These are phyloP conservation scores for Sphaerulina musiva DNA, from an alignment of 2,329 filamentous ascomycete genomes.

Conservation along the genomic window DNA sequence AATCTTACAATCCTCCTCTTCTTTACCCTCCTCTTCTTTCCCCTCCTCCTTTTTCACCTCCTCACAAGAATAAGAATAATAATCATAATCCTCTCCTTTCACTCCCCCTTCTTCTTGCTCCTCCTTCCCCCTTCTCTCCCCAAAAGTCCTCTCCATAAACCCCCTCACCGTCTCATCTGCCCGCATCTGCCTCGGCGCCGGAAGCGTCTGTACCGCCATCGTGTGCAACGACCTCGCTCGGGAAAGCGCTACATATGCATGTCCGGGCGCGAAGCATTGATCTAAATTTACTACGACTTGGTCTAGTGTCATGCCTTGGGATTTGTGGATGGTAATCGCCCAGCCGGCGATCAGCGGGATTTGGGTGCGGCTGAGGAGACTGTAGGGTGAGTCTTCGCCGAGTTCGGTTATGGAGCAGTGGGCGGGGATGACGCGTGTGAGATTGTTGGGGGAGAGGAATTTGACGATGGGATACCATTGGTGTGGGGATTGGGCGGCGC, in stretches of 20 bases:
- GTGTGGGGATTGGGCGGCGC: constrained; percentile 35
- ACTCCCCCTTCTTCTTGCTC: neutral
- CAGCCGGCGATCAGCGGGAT: constrained; percentile 55
- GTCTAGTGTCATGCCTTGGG: constrained; percentile 57
- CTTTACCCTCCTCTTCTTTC: too few relatives aligned
- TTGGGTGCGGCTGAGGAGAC: constrained; percentile 51
- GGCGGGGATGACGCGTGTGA: constrained; percentile 44
- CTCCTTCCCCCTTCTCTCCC: neutral
- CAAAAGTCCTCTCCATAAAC: constrained; percentile 7
- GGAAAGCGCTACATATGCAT: constrained; percentile 57
- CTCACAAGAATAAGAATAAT: too few relatives aligned
- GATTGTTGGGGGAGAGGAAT: constrained; percentile 49
- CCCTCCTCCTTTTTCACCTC: too few relatives aligned
- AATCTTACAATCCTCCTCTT: too few relatives aligned
- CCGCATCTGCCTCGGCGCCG: neutral
- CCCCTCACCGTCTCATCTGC: neutral
- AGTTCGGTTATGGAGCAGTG: constrained; percentile 46
- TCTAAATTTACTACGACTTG: constrained; percentile 51
- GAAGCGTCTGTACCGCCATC: constrained; percentile 27
- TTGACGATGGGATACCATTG: too few relatives aligned
- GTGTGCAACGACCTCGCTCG: constrained; percentile 47
- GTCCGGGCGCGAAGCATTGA: constrained; percentile 50
- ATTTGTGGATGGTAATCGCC: constrained; percentile 59
- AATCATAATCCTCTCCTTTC: constrained; percentile 10
- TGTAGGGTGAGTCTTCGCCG: constrained; percentile 43